Conservation (phyloP, 306 rosid species). For the Prunus campanulata region DNA sequence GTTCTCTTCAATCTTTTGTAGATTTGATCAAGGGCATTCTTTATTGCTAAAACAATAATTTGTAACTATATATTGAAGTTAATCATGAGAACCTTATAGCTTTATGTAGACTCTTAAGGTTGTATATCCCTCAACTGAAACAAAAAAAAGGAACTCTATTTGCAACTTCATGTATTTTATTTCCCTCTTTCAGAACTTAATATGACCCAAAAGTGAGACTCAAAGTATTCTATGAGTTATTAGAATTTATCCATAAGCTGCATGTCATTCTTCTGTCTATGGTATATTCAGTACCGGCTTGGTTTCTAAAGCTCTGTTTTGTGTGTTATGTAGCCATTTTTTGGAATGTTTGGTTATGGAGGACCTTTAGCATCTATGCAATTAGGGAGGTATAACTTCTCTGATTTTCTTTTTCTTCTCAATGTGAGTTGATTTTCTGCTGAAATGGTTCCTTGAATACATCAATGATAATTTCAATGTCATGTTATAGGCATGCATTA, state of each 20-base stretch:
- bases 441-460: neutral
- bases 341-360: constrained; percentile 76
- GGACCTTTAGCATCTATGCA: constrained; percentile 69
- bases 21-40: too few species aligned
- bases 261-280: neutral
- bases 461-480: neutral
- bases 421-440: neutral
- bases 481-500: constrained; percentile 34
- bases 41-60: neutral
- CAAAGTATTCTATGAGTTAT: neutral
- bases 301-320: neutral
- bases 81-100: neutral
- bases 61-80: too few species aligned
- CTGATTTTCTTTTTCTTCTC: neutral
- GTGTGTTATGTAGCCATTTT: constrained; percentile 48
- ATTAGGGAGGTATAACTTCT: constrained; percentile 47
- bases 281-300: neutral
- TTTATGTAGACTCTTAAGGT: neutral
- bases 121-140: neutral
- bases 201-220: too few species aligned
- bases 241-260: neutral
- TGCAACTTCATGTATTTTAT: neutral
- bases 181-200: neutral
- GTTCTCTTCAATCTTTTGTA: too few species aligned
- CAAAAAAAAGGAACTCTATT: neutral